These are phyloP conservation scores for Adansonia digitata DNA, from an alignment of 345 rosid species.

Conservation along the genomic window DNA sequence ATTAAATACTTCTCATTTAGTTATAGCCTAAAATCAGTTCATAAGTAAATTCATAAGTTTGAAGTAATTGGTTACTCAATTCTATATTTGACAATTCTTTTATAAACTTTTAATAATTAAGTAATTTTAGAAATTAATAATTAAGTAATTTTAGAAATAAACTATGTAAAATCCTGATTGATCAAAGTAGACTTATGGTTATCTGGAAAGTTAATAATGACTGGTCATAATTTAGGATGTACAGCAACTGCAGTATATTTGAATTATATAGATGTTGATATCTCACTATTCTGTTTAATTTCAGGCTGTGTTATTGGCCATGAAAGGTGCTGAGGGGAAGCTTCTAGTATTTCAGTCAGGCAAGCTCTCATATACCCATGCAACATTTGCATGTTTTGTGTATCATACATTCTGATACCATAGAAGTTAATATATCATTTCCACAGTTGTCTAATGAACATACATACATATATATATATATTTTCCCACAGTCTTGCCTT, in stretches of 20 bases:
- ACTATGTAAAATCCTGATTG: background rate
- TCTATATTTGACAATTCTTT: too few species aligned
- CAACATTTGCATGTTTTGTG: background rate
- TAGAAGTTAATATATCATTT: background rate
- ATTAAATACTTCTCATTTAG: too few species aligned
- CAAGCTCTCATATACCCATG: conserved; percentile 18
- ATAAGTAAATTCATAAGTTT: too few species aligned
- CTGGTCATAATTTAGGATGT: background rate
- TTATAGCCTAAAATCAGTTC: too few species aligned
- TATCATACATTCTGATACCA: background rate
- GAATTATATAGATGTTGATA: background rate
- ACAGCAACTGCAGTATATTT: background rate
- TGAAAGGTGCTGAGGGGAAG: conserved; percentile 93
- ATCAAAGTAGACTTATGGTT: background rate
- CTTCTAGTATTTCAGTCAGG: conserved; percentile 97
- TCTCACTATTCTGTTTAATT: conserved; percentile 1
- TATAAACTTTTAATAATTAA: background rate
- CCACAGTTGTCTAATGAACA: background rate
- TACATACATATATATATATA: too few species aligned
- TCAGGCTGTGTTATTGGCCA: conserved; percentile 91
- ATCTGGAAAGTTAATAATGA: background rate
- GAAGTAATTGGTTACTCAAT: too few species aligned
- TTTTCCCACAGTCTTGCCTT: conserved; percentile 62
- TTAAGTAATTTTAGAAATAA: background rate
- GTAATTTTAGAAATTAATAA: too few species aligned